These are phyloP conservation scores for Fistulifera solaris DNA, from an alignment of 108 stramenopile species.

Conservation along the genomic window DNA sequence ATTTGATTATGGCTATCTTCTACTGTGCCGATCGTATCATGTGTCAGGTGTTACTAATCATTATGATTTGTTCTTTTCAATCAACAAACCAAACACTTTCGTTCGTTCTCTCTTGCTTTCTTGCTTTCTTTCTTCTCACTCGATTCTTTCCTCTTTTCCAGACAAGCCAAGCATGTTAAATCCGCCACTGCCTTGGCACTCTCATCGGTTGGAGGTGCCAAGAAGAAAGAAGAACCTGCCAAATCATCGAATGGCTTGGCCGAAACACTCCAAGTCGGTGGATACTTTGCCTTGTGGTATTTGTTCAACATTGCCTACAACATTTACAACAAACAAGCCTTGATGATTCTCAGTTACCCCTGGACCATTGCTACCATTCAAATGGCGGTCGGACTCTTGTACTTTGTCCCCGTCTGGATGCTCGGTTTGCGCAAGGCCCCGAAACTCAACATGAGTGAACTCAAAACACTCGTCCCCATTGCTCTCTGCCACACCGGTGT, in stretches of 20 bases:
- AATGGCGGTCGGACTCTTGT: constrained; percentile 87
- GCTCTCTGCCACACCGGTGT: constrained; percentile 95
- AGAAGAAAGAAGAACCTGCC: constrained; percentile 2
- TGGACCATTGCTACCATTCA: constrained; percentile 95
- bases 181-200: constrained; percentile 47
- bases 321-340: constrained; percentile 95
- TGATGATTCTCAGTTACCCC: constrained; percentile 86
- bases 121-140: background rate
- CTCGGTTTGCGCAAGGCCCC: constrained; percentile 84
- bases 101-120: no score
- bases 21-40: no score
- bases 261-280: constrained; percentile 73
- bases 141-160: background rate
- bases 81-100: no score
- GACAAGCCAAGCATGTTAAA: constrained; percentile 3
- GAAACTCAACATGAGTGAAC: constrained; percentile 69
- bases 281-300: constrained; percentile 96
- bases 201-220: constrained; percentile 47
- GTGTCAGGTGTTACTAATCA: no score
- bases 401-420: constrained; percentile 86
- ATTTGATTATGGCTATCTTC: background rate
- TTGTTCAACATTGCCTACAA: constrained; percentile 98
- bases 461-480: constrained; percentile 90
- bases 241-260: constrained; percentile 18
- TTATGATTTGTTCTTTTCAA: no score